Conservation (phyloP, 768 basidiomycete genomes). For the Lactarius hengduanensis region DNA sequence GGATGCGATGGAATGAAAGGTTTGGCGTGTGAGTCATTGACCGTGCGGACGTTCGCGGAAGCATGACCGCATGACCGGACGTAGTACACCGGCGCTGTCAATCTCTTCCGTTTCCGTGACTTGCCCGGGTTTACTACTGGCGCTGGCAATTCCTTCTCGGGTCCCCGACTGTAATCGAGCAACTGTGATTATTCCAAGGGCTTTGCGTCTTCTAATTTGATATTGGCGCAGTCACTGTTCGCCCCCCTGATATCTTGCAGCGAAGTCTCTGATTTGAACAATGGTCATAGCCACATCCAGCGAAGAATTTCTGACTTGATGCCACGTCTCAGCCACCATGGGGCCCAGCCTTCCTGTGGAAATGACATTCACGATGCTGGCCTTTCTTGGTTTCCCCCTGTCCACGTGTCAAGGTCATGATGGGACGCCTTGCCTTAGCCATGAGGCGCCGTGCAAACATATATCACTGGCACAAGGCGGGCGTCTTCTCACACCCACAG, state of each 20-base stretch:
- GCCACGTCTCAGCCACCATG: constrained; percentile 2
- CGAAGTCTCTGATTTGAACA: background rate
- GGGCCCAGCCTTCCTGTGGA: background rate
- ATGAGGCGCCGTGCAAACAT: constrained; percentile 23
- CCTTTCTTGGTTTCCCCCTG: constrained; percentile 6
- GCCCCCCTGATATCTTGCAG: constrained; percentile 1
- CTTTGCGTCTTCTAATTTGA: background rate
- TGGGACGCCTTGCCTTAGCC: constrained; percentile 25
- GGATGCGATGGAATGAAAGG: background rate
- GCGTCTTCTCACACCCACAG: constrained; percentile 6
- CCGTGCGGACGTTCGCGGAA: background rate
- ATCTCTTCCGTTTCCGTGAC: background rate
- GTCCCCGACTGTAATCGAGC: background rate
- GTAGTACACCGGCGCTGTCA: background rate
- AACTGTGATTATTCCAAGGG: background rate
- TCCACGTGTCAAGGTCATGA: constrained; percentile 26
- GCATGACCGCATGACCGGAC: no score
- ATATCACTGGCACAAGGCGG: constrained; percentile 13
- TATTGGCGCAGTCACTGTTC: constrained; percentile 1
- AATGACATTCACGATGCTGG: background rate
- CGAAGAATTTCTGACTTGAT: background rate
- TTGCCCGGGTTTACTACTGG: background rate
- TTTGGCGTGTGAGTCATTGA: constrained; percentile 6
- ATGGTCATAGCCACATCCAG: background rate
- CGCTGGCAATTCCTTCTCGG: background rate